Evolutionary conservation across 2,329 filamentous ascomycete species (phyloP), one percentile per base, ranked within the genome.

Genomic region (Talaromyces verruculosus): DNA sequence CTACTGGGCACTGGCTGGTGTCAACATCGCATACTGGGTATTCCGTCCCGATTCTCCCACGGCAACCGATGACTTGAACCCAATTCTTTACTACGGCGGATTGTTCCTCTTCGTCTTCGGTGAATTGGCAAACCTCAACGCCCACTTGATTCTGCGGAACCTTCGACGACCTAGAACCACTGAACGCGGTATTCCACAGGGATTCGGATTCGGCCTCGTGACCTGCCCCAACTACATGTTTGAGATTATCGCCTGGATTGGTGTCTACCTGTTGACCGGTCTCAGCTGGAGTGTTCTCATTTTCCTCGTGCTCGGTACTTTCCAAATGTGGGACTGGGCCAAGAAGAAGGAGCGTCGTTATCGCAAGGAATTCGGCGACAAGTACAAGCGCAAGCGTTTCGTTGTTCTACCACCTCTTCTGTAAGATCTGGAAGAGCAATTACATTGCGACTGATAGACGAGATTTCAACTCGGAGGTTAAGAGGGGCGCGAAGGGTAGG

Each of bases 161-260:
- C 85, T 99, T 68, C 89, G 95, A 61, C 89, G 88, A 65, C 84
- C 87, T 0, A 93, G 93, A 65, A 91, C 90, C 70, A 94, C 91
- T 1, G 92, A 96, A 77, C 87, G 94, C 67, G 93, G 92, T 72
- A 96, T 99, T 69, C 95, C 95, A 1, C 83, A 83, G 65, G 95
- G 95, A 30, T 87, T 94, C 66, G 92, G 93, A 35, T 98, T 97
- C 79, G 84, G 83, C 69, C 80, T 91, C 41, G 94, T 99, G 62
- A 99, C 95, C 13, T 96, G 93, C 82, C 95, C 95, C 49, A 99
- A 99, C 82, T 99, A 99, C 83, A 87, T 96, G 83, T 98, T 96
- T 72, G 95, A 99, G 77, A 84, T 91, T 6, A 78, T 96, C 43
- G 88, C 93, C 0, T 99, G 95, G 95, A 72, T 91, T 35, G 93